phyloP scores from a whole-genome alignment of 2,329 filamentous ascomycete species.

The Emericellopsis atlantica region DNA sequence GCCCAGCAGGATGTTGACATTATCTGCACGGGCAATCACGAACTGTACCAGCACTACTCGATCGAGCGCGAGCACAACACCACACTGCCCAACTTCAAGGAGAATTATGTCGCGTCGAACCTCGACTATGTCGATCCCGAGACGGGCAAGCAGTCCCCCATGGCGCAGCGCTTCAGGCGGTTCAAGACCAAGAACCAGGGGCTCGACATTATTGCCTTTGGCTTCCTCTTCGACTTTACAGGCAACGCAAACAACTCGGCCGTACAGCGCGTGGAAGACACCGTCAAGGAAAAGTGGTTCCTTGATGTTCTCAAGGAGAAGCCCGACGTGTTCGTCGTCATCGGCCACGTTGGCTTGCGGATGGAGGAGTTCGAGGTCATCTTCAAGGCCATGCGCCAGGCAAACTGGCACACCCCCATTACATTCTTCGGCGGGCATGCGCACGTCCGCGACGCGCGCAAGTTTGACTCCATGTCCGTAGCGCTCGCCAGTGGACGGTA shows the following conservation, averaged over 20 bases:
- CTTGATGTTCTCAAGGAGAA: conserved; percentile 73
- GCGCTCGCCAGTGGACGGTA: conserved; percentile 83
- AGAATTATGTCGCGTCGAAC: conserved; percentile 80
- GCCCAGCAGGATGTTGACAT: conserved; percentile 73
- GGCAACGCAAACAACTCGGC: conserved; percentile 84
- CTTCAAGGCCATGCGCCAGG: conserved; percentile 63
- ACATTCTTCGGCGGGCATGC: conserved; percentile 86
- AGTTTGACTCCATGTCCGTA: conserved; percentile 66
- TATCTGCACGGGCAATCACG: conserved; percentile 84
- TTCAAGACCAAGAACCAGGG: conserved; percentile 87
- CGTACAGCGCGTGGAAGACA: conserved; percentile 67
- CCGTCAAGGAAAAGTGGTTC: conserved; percentile 81
- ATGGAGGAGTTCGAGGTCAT: conserved; percentile 70
- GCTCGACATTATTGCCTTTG: conserved; percentile 75
- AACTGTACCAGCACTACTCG: conserved; percentile 74
- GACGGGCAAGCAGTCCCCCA: conserved; percentile 57
- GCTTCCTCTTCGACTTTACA: conserved; percentile 90
- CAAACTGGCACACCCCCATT: conserved; percentile 72
- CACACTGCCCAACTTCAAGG: conserved; percentile 73
- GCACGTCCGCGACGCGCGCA: conserved; percentile 75
- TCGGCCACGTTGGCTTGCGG: conserved; percentile 72
- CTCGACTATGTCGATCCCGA: conserved; percentile 72
- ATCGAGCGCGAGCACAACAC: conserved; percentile 65
- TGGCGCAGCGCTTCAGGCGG: conserved; percentile 73
- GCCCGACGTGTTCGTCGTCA: conserved; percentile 75